These are phyloP conservation scores for Wickerhamomyces strasburgensis DNA, from an alignment of 805 yeast genomes.

Conservation along the genomic window DNA sequence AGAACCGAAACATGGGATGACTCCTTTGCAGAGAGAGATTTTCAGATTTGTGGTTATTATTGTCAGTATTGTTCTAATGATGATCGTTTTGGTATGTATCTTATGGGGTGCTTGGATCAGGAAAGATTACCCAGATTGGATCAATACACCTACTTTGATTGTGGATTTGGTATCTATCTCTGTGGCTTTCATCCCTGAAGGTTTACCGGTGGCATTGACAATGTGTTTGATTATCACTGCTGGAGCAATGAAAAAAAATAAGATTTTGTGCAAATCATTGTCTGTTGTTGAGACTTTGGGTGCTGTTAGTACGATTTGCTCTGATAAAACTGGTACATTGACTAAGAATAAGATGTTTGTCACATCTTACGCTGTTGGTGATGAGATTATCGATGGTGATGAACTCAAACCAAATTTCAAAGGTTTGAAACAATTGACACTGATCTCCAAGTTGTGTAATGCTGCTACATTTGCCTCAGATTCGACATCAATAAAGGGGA, in stretches of 20 bases:
- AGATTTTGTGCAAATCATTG: conserved; percentile 41
- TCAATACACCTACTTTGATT: conserved; percentile 35
- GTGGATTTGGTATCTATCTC: conserved; percentile 41
- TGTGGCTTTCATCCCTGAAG: conserved; percentile 49
- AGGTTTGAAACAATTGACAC: conserved; percentile 7
- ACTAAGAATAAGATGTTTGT: conserved; percentile 47
- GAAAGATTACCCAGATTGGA: conserved; percentile 36
- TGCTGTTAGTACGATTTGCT: conserved; percentile 42
- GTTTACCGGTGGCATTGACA: conserved; percentile 46
- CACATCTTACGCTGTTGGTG: conserved; percentile 21
- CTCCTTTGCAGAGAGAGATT: conserved; percentile 40
- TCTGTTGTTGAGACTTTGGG: conserved; percentile 54
- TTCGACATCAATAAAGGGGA: conserved; percentile 29
- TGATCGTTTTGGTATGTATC: conserved; percentile 30
- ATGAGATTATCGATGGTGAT: neutral
- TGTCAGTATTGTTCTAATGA: conserved; percentile 22
- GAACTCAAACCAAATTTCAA: neutral
- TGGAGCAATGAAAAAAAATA: conserved; percentile 37
- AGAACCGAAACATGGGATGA: conserved; percentile 32
- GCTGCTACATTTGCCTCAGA: conserved; percentile 27
- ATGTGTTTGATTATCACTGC: conserved; percentile 47
- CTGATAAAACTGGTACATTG: conserved; percentile 42
- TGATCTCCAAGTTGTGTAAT: conserved; percentile 32
- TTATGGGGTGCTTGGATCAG: conserved; percentile 43
- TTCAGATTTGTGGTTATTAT: conserved; percentile 31